These are phyloP conservation scores for Saccharomycopsis capsularis DNA, from an alignment of 805 yeast genomes.

Conservation along the genomic window DNA sequence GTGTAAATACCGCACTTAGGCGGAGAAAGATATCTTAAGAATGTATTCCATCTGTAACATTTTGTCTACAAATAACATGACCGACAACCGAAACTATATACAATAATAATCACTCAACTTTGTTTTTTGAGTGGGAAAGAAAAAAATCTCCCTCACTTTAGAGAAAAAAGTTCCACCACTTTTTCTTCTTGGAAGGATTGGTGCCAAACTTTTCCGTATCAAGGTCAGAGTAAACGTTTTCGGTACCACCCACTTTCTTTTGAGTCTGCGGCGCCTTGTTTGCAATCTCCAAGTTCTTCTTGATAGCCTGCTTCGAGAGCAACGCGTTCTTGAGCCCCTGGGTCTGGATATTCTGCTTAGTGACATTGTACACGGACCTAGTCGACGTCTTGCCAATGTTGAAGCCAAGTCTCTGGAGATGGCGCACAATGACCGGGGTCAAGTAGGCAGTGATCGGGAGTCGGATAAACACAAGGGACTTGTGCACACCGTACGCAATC, in stretches of 20 bases:
- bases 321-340: slow-evolving; percentile 4
- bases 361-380: background rate
- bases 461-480: slow-evolving; percentile 74
- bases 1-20: too few species aligned
- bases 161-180: slow-evolving; percentile 7
- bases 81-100: too few species aligned
- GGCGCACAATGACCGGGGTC: slow-evolving; percentile 69
- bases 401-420: slow-evolving; percentile 72
- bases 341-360: background rate
- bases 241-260: background rate
- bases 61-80: too few species aligned
- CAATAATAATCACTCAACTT: too few species aligned
- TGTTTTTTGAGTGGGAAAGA: too few species aligned
- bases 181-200: background rate
- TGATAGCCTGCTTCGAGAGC: background rate
- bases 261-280: background rate
- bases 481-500: slow-evolving; percentile 90
- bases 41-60: too few species aligned
- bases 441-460: slow-evolving; percentile 88
- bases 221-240: background rate
- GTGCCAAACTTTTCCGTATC: slow-evolving; percentile 2
- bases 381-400: slow-evolving; percentile 42
- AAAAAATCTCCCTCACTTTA: too few species aligned
- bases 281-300: background rate
- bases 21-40: too few species aligned